Conservation (phyloP, 1,284 basidiomycete genomes). For the Volvariella surrecta region DNA sequence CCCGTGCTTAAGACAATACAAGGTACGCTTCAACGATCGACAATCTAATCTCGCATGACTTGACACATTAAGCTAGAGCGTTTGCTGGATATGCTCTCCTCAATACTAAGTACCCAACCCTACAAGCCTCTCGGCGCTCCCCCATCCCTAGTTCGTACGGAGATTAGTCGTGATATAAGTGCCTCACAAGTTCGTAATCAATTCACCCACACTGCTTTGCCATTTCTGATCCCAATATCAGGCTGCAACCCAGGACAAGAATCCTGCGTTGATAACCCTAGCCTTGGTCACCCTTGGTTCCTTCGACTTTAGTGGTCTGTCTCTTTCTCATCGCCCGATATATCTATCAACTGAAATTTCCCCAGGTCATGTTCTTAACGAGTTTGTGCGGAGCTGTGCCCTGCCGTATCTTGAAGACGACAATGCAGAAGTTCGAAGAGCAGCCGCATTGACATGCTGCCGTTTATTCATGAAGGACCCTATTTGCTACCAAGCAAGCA, state of each 20-base stretch:
- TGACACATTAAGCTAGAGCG: conserved; percentile 46
- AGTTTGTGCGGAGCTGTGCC: conserved; percentile 91
- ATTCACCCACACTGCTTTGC: not conserved
- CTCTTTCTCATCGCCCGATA: not conserved
- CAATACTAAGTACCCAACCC: conserved; percentile 73
- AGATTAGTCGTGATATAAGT: conserved; percentile 50
- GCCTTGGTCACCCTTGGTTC: conserved; percentile 85
- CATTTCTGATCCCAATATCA: conserved; percentile 14
- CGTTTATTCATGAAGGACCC: conserved; percentile 91
- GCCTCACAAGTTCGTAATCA: conserved; percentile 39
- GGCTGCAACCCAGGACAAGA: conserved; percentile 44
- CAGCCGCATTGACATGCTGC: conserved; percentile 91
- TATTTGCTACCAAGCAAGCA: conserved; percentile 94
- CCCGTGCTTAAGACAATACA: conserved; percentile 91
- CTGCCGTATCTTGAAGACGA: conserved; percentile 95
- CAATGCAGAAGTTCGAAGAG: conserved; percentile 79
- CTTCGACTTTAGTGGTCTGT: conserved; percentile 89
- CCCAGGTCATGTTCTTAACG: conserved; percentile 86
- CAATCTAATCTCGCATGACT: too few species aligned
- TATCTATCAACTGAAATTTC: conserved; percentile 10
- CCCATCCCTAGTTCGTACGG: conserved; percentile 42
- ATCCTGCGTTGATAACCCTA: conserved; percentile 73
- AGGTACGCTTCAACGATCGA: conserved; percentile 48
- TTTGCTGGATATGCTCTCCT: conserved; percentile 76
- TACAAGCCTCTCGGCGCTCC: conserved; percentile 86